A percentile compares a stretch with the other conserved stretches of the same genome.
These are phyloP conservation scores for Zygoascus flipseniorum DNA, from an alignment of 805 yeast species.

Conservation along the genomic window DNA sequence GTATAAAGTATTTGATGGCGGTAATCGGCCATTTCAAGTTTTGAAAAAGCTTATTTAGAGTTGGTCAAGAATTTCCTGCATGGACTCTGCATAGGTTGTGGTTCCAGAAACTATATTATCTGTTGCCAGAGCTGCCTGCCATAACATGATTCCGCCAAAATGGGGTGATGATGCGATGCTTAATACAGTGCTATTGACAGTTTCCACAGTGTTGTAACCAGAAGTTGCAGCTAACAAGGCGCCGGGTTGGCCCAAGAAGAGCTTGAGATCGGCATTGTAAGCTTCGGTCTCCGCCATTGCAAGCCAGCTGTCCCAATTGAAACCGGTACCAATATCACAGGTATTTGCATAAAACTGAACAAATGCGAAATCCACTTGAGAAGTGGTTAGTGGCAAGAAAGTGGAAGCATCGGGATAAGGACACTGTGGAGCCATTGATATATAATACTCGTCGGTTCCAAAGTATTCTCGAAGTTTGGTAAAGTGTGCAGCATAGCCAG, in stretches of 20 bases:
- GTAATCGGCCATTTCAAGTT: too few relatives aligned
- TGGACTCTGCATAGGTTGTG: neutral
- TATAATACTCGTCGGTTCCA: constrained; percentile 36
- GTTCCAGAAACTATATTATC: neutral
- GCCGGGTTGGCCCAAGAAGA: constrained; percentile 58
- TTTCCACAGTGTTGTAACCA: constrained; percentile 38
- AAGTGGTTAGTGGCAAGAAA: constrained; percentile 34
- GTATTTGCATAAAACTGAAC: constrained; percentile 61
- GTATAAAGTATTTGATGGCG: too few relatives aligned
- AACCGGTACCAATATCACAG: constrained; percentile 27
- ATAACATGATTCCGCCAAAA: constrained; percentile 64
- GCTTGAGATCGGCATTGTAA: constrained; percentile 43
- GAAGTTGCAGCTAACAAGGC: constrained; percentile 42
- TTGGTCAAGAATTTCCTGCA: neutral
- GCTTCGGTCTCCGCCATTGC: constrained; percentile 38
- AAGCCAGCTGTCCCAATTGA: constrained; percentile 42
- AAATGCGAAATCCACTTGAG: constrained; percentile 49
- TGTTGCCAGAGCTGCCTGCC: constrained; percentile 32
- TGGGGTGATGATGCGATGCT: neutral
- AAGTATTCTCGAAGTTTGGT: constrained; percentile 22
- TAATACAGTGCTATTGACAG: constrained; percentile 17
- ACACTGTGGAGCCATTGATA: constrained; percentile 65
- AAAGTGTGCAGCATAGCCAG: constrained; percentile 46
- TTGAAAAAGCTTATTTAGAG: too few relatives aligned
- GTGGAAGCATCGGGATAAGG: constrained; percentile 48